Base-by-base conservation (phyloP, 805 yeast genomes). In the Lipomyces yamanashiensis region DNA sequence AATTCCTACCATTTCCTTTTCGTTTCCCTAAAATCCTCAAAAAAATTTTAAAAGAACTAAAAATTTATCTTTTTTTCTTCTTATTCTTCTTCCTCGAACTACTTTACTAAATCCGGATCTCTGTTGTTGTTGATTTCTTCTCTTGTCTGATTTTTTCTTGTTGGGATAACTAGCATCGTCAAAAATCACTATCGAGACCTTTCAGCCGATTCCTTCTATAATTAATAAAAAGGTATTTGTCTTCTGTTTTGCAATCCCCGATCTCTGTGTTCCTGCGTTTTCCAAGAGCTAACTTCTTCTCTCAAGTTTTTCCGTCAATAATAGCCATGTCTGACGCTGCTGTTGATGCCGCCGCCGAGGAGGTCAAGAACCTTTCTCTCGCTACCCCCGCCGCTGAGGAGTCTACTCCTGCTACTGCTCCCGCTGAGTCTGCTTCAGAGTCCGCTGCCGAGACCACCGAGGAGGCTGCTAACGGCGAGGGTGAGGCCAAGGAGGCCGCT, bases 401-500 rank as follows among this genome's bases (percentile, higher is more conserved):
- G 34, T 28, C 68, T 36, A 40, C 60, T 36, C 55, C 63, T 37
- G 63, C 53, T 15, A 47, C 67, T 17, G 40, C 60, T 23, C 54
- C 19, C 13, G 59, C 56, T 17, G 44, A 53, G 17, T 17, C 63
- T 28, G 58, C 56, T n/a, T 17, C 50, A 36, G 41, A 36, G 40
- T 36, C 43, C 37, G 61, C 54, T 19, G 54, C 60, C 34, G 54
- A 48, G 43, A 6, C 60, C n/a, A 21, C 60, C 43, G 61, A 49
- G 28, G 28, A 28, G 44, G 56, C 55, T 21, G 36, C 66, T n/a
- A 44, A 51, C 28, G 61, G 57, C 51, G 71, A 67, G 43, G 66
- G 68, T 49, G 72, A 68, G 57, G 63, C 65, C 37, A 56, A 56
- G 41, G 68, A 69, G 64, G 72, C 68, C 62, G 68, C 70, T 37